Evolutionary conservation across 1,284 basidiomycete species (phyloP).

Genomic region (Melanopsichium pennsylvanicum): DNA sequence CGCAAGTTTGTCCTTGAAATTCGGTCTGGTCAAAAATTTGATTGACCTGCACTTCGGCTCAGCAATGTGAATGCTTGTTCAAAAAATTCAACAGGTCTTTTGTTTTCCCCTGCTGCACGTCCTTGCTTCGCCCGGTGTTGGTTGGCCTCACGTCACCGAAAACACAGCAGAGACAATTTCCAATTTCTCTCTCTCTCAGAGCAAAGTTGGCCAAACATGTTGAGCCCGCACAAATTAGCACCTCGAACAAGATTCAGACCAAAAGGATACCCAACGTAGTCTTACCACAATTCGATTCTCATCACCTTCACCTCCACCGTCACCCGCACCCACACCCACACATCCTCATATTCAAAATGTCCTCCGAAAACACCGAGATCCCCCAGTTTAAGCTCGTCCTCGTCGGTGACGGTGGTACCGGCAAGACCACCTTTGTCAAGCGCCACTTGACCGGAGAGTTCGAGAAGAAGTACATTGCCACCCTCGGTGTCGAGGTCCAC

Average conservation of each 20-base stretch:
- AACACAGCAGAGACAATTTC: not conserved
- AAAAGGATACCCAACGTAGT: no score
- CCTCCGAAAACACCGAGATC: constrained; percentile 67
- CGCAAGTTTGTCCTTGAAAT: not conserved
- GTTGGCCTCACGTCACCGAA: constrained; percentile 6
- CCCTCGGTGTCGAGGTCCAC: constrained; percentile 99
- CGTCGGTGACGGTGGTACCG: constrained; percentile 97
- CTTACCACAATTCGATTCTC: not conserved
- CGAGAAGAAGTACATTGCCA: constrained; percentile 99
- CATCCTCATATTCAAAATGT: constrained; percentile 20
- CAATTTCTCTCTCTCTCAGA: not conserved
- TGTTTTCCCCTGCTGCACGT: not conserved
- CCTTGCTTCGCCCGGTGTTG: constrained; percentile 25
- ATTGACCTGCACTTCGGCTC: constrained; percentile 10
- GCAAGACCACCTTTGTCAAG: constrained; percentile 73
- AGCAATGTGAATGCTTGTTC: no score
- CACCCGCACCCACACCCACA: not conserved
- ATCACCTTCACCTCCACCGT: not conserved
- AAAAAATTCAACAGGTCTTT: no score
- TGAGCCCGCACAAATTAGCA: no score
- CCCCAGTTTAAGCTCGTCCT: constrained; percentile 99
- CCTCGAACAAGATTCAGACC: no score
- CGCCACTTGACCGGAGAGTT: constrained; percentile 98
- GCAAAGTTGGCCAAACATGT: no score
- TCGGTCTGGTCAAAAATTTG: constrained; percentile 31